Percentiles rank a stretch among this genome's conserved stretches.
These are phyloP conservation scores for Rostrohypoxylon terebratum DNA, from an alignment of 495 filamentous ascomycete genomes.

Conservation along the genomic window DNA sequence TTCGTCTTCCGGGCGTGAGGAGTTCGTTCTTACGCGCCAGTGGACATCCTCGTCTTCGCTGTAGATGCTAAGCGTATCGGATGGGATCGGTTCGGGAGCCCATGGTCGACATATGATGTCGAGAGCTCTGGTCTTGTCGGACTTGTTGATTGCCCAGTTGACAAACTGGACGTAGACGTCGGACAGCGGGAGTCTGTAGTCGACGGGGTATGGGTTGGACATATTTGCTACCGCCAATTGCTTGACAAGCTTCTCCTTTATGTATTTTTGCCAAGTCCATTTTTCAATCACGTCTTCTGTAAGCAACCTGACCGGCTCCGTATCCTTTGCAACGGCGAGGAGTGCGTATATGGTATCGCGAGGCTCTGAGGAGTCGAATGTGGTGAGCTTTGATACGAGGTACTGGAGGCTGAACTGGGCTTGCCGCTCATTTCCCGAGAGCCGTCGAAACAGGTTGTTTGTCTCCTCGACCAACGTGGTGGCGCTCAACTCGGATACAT, in stretches of 20 bases:
- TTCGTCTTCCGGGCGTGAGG: neutral
- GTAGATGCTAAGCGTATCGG: neutral
- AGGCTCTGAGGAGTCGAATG: constrained; percentile 49
- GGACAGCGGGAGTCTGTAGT: constrained; percentile 49
- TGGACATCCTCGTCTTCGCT: constrained; percentile 10
- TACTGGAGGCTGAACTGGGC: constrained; percentile 46
- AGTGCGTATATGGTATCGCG: constrained; percentile 51
- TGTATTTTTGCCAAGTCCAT: constrained; percentile 19
- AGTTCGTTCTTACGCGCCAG: neutral
- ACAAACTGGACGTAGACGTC: constrained; percentile 53
- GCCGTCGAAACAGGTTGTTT: constrained; percentile 47
- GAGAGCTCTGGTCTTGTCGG: constrained; percentile 38
- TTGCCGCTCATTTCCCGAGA: constrained; percentile 14
- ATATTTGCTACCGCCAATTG: constrained; percentile 7
- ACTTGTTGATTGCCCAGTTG: constrained; percentile 46
- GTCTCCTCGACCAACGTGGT: constrained; percentile 52
- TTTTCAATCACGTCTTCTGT: neutral
- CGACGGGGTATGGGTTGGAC: constrained; percentile 44
- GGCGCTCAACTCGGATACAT: constrained; percentile 51
- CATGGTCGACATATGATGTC: constrained; percentile 53
- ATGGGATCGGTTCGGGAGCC: constrained; percentile 27
- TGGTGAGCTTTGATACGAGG: constrained; percentile 48
- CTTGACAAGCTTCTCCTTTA: constrained; percentile 17
- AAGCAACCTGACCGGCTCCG: constrained; percentile 14
- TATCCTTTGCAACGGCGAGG: constrained; percentile 49